phyloP scores from a whole-genome alignment of 2,329 filamentous ascomycete genomes.

The Colletotrichum tamarilloi region DNA sequence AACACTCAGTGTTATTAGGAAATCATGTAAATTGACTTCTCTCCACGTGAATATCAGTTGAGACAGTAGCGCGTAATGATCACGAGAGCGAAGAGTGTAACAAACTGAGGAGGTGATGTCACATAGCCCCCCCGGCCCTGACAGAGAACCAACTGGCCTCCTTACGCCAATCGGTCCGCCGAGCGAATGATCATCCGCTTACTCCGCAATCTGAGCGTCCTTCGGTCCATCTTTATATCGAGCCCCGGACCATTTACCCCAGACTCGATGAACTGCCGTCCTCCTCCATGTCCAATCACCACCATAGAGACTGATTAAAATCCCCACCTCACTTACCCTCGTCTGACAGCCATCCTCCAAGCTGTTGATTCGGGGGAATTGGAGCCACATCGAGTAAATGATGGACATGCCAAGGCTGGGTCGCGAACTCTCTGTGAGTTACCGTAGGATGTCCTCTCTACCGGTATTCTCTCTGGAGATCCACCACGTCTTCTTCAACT shows the following conservation, averaged over 20 bases:
- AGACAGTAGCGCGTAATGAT: no score
- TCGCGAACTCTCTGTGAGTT: neutral
- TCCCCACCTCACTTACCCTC: conserved; percentile 2
- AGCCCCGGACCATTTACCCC: neutral
- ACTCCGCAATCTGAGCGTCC: neutral
- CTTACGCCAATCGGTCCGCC: neutral
- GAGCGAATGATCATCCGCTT: neutral
- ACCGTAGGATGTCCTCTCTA: neutral
- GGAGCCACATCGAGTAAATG: neutral
- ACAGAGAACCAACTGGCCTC: neutral
- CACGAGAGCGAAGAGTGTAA: neutral
- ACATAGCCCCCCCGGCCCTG: neutral
- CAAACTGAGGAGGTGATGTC: neutral
- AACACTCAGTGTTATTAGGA: no score
- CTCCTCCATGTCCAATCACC: conserved; percentile 4
- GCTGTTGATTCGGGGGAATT: conserved; percentile 1
- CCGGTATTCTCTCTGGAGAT: neutral
- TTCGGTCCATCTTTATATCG: conserved; percentile 33
- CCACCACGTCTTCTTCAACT: conserved; percentile 21
- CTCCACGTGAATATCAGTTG: no score
- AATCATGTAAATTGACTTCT: no score
- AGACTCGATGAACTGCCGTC: neutral
- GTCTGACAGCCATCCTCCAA: neutral
- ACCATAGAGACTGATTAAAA: neutral
- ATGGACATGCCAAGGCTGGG: conserved; percentile 12